Base-by-base conservation (phyloP, 2,329 filamentous ascomycete genomes). In the Leptodontidium sp. region DNA sequence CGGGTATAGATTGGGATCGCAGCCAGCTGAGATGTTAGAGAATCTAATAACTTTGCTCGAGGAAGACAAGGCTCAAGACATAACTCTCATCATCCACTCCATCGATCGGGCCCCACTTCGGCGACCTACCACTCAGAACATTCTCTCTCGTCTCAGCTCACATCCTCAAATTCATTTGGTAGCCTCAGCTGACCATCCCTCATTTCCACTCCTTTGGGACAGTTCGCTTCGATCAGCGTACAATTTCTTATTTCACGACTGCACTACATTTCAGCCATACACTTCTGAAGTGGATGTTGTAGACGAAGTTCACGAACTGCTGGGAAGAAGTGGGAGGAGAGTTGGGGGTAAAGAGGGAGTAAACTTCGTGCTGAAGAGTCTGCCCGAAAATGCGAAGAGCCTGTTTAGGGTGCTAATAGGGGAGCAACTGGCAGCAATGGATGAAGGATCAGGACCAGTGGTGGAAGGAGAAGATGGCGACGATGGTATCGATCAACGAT, bases 341-440 rank as follows among this genome's bases (percentile, higher is more conserved):
- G 87, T 95, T 8, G 94, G 93, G 65, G 96, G 96, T 57, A 92
- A 94, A 77, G 95, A 98, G 76, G 96, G 96, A 71, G 93, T 98
- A 0, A 90, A 90, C 6, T 98, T 96, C 77, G 96, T 99, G 66
- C 84, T 99, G 65, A 93, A 92, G 76, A 95, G 91, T 79, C 82
- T 99, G 70, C 94, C 96, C 0, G 94, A 97, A 80, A 98, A 98
- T 77, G 96, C 96, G 0, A 90, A 93, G 79, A 93, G 90, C 69
- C 81, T 99, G 32, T 99, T 97, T 80, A 87, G 91, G 43, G 85
- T 99, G 61, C 84, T 99, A 17, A 89, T 98, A 2, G 90, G 89
- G 15, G 95, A 98, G 81, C 90, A 97, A 59, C 83, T 99, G 50
- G 88, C 91, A 21, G 85, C 90, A 38, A 86, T 90, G 79, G 87